Conservation (phyloP, 2,329 filamentous ascomycete species). For the Xylaria sp. region DNA sequence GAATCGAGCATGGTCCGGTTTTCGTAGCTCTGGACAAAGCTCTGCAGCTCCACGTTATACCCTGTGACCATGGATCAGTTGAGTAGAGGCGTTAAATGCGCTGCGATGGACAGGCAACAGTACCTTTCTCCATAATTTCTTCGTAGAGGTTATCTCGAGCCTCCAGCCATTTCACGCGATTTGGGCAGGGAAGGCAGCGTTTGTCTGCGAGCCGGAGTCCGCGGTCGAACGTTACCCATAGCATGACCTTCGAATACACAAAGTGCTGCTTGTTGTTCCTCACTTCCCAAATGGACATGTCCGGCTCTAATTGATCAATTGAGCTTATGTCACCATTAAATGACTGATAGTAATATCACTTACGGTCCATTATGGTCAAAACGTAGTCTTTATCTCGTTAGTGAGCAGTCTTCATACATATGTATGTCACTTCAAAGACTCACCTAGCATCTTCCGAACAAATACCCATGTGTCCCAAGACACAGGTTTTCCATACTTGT, state of each 20-base stretch:
- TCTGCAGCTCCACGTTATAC: constrained; percentile 75
- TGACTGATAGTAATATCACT: background rate
- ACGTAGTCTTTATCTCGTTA: constrained; percentile 68
- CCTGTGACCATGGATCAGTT: constrained; percentile 53
- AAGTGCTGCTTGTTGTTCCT: constrained; percentile 81
- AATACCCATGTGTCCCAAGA: constrained; percentile 81
- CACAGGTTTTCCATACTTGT: constrained; percentile 81
- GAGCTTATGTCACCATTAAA: background rate
- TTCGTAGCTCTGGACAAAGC: constrained; percentile 82
- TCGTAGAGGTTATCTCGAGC: constrained; percentile 77
- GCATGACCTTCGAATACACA: constrained; percentile 83
- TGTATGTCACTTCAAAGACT: constrained; percentile 25
- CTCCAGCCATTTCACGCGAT: constrained; percentile 72
- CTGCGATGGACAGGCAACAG: background rate
- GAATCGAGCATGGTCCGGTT: constrained; percentile 76
- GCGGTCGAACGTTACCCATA: constrained; percentile 84
- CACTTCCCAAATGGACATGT: constrained; percentile 89
- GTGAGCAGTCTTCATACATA: background rate
- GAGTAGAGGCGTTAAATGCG: background rate
- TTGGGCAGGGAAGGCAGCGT: constrained; percentile 78
- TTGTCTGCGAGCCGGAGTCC: constrained; percentile 80
- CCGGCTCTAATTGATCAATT: constrained; percentile 60
- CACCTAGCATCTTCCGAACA: constrained; percentile 73
- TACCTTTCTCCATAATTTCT: constrained; percentile 78
- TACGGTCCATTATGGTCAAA: constrained; percentile 70